Base-by-base conservation (phyloP, 352 stramenopile species). In the Phytophthora citricola region DNA sequence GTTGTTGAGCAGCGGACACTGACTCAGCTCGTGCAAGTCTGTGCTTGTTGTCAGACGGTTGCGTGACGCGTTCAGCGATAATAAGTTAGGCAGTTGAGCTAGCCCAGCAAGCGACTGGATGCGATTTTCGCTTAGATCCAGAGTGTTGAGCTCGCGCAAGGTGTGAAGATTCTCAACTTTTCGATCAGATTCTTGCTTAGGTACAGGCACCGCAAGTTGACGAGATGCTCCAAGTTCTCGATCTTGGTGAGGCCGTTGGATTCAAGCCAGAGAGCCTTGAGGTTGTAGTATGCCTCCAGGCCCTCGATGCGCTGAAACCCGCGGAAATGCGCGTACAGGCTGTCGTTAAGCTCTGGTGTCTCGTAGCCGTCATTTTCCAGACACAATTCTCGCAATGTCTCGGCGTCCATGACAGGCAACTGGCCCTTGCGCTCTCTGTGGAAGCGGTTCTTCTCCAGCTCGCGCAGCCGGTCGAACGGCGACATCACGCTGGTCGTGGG, bases 211-310 rank as follows among this genome's bases (percentile, higher is more conserved):
- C 95, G 75, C 20, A 99, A 62, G 24, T 94, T 75, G 10, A 73
- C 59, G 5, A 98, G 73, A 48, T 86, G 58, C 36, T 69, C 58
- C 34, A 98, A 74, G 63, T 90, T 90, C 53, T 93, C 91, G 29
- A 98, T 91, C 64, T 75, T 89, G 17, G 68, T 75, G 31, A 99
- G 81, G 8, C 93, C 94, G 66, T 99, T 99, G 1, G 89, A 96
- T 69, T 98, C 95, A 17, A 99, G 87, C 91, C 91, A 99, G n/a
- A 99, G 76, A 41, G 92, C 87, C 69, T 97, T 98, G 49, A 98
- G 79, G 20, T 89, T 95, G 49, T 76, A 92, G 75, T 98, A 99
- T 36, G 86, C 75, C 27, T 98, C 92, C 2, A 99, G 80, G 20
- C 97, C 97, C 59, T 98, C 91, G 52, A 99, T 99, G 41, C 78